Conservation (phyloP, 1,284 basidiomycete species). For the Rhodotorula sp. region DNA sequence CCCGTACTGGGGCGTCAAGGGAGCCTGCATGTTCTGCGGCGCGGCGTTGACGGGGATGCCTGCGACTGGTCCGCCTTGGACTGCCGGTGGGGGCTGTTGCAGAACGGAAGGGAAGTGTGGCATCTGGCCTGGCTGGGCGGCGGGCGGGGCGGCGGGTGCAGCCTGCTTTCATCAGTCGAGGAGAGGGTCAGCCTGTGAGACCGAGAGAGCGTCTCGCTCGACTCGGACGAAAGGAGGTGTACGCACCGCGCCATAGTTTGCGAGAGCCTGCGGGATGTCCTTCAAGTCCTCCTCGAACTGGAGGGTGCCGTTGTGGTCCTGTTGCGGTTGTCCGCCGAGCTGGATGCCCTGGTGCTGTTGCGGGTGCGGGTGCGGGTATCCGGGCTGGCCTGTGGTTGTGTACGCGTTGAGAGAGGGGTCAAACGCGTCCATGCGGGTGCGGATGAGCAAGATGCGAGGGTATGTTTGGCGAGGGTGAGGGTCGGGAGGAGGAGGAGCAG, state of each 20-base stretch:
- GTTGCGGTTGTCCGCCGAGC: neutral
- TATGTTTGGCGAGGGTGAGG: too few species aligned
- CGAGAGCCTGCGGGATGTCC: conserved; percentile 25
- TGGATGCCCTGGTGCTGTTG: neutral
- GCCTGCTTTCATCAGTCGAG: neutral
- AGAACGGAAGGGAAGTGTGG: conserved; percentile 23
- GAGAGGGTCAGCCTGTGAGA: neutral
- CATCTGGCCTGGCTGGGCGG: neutral
- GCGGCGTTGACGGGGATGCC: conserved; percentile 19
- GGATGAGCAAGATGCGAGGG: too few species aligned
- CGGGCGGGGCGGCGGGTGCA: neutral
- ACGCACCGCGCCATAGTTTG: neutral
- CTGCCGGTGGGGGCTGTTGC: neutral
- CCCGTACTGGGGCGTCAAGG: conserved; percentile 4
- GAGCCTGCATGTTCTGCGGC: conserved; percentile 19
- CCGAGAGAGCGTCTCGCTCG: neutral
- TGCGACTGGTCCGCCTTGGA: conserved; percentile 8
- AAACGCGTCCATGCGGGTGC: neutral
- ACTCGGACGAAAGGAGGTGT: too few species aligned
- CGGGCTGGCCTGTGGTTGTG: neutral
- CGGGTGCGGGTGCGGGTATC: neutral
- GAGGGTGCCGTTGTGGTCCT: conserved; percentile 3
- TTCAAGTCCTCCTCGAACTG: conserved; percentile 32
- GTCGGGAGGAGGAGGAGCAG: too few species aligned
- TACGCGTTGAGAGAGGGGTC: too few species aligned